Percentiles rank a stretch among this genome's conserved stretches.
These are phyloP conservation scores for Toxicodendron radicans DNA, from an alignment of 345 rosid species.

Conservation along the genomic window DNA sequence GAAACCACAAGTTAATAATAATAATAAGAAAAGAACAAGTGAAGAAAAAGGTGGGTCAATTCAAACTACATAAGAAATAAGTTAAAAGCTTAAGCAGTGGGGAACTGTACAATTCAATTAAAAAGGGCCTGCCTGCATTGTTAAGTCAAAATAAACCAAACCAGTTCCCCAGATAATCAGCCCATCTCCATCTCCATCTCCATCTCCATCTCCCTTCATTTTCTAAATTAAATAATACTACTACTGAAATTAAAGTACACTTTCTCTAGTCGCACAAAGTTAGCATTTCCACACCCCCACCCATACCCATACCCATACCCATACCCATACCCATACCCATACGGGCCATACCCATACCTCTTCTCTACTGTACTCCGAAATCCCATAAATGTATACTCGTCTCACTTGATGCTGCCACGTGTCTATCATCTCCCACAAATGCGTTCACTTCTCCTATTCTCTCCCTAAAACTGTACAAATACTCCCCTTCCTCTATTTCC, in stretches of 20 bases:
- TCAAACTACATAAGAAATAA: background rate
- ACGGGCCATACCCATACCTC: background rate
- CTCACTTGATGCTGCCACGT: constrained; percentile 70
- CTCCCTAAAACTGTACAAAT: constrained; percentile 49
- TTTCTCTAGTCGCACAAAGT: background rate
- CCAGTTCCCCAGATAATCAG: background rate
- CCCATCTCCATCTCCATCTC: background rate
- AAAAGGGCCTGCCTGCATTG: no score
- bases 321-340: background rate
- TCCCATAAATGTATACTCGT: constrained; percentile 76
- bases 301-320: background rate
- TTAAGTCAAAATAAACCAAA: background rate
- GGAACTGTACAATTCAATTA: background rate
- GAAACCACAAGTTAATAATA: no score
- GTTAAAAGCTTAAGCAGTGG: no score
- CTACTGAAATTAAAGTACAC: background rate
- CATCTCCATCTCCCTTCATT: no score
- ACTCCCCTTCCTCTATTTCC: constrained; percentile 49
- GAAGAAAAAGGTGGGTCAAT: background rate
- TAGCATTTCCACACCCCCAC: no score
- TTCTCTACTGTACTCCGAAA: constrained; percentile 55
- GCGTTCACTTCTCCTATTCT: constrained; percentile 57
- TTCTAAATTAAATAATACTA: no score
- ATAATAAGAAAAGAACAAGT: background rate
- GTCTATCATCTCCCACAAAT: constrained; percentile 60